Conservation (phyloP, 345 rosid species). For the Moricandia arvensis region DNA sequence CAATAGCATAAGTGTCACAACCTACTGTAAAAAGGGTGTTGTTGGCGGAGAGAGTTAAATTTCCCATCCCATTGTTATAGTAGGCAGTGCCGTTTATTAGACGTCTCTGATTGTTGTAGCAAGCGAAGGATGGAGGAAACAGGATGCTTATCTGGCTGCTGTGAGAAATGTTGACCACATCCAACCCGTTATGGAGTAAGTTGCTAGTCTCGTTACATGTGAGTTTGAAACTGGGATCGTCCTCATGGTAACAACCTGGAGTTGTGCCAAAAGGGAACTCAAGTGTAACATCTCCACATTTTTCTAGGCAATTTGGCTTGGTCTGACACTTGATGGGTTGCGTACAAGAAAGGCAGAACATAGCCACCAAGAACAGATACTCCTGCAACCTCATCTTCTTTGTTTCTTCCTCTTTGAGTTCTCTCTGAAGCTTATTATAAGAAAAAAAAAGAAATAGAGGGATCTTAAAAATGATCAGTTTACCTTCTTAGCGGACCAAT, state of each 20-base stretch:
- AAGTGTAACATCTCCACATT: neutral
- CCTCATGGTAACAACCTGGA: neutral
- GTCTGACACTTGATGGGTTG: neutral
- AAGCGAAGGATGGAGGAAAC: neutral
- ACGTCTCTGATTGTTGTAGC: neutral
- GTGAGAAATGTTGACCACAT: neutral
- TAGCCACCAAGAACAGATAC: constrained; percentile 1
- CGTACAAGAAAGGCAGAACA: neutral
- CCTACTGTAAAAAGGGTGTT: neutral
- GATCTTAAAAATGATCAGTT: neutral
- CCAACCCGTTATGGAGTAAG: neutral
- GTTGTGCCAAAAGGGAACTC: neutral
- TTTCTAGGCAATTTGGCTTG: neutral
- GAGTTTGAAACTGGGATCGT: neutral
- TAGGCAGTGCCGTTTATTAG: neutral
- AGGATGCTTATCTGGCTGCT: neutral
- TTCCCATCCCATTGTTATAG: neutral
- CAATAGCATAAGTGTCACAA: neutral
- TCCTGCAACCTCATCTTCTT: neutral
- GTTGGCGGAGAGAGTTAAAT: neutral
- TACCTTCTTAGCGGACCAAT: neutral
- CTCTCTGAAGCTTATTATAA: neutral
- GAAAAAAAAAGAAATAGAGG: neutral
- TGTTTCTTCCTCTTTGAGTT: neutral
- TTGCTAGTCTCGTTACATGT: neutral